These are phyloP conservation scores for Aureobasidium uvarum DNA, from an alignment of 2,329 filamentous ascomycete genomes.

Conservation along the genomic window DNA sequence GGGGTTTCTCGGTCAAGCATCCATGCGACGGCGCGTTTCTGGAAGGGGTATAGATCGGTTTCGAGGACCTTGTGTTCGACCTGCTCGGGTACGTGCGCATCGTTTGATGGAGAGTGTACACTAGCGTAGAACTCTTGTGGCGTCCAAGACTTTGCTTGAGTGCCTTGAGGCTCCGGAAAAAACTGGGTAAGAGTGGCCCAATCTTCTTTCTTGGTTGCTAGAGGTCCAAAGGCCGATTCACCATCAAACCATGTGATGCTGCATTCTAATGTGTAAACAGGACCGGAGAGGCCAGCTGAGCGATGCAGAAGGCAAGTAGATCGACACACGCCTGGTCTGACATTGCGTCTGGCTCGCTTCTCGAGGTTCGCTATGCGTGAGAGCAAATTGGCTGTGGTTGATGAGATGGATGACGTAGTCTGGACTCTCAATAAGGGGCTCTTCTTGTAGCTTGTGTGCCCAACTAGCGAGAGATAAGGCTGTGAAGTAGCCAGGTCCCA, in stretches of 20 bases:
- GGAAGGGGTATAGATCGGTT: conserved; percentile 64
- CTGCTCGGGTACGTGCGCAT: conserved; percentile 30
- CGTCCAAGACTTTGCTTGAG: conserved; percentile 40
- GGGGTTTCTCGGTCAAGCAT: conserved; percentile 60
- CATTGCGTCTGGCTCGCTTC: conserved; percentile 14
- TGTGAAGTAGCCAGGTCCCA: neutral
- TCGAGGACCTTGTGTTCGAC: conserved; percentile 32
- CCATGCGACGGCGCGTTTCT: conserved; percentile 69
- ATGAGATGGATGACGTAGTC: neutral
- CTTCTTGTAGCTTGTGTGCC: conserved; percentile 8
- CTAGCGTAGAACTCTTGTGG: conserved; percentile 67
- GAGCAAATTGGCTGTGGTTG: conserved; percentile 5
- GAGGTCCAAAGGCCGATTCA: conserved; percentile 36
- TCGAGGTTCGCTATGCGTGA: conserved; percentile 12
- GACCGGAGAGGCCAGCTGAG: neutral
- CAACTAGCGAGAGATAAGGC: neutral
- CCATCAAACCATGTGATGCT: conserved; percentile 36
- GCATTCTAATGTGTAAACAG: conserved; percentile 24
- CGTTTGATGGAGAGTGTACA: conserved; percentile 59
- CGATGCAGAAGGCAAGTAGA: conserved; percentile 20
- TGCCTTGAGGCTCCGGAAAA: conserved; percentile 31
- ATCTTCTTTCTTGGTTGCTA: conserved; percentile 29
- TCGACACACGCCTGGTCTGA: conserved; percentile 5
- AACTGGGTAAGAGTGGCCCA: conserved; percentile 27
- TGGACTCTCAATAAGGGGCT: neutral